These are phyloP conservation scores for Cyclocybe cylindracea DNA, from an alignment of 768 basidiomycete genomes.

Conservation along the genomic window DNA sequence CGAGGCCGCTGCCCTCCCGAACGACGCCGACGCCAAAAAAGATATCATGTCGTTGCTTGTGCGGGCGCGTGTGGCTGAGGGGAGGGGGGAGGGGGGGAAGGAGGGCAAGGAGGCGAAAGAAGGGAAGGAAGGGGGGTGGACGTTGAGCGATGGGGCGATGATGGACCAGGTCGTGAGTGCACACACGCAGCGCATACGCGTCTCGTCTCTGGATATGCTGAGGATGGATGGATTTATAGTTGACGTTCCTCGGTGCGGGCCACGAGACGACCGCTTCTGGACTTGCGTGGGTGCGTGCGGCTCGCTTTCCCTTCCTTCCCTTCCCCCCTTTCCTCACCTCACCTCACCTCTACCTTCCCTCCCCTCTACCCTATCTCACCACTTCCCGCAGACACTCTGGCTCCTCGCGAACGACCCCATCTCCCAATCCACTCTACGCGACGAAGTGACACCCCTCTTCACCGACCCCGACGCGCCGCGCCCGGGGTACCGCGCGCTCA, in stretches of 20 bases:
- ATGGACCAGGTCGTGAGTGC: slow-evolving; percentile 51
- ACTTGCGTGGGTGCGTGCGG: slow-evolving; percentile 42
- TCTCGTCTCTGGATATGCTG: background rate
- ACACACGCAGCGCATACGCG: background rate
- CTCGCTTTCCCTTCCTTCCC: background rate
- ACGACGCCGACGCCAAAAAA: slow-evolving; percentile 41
- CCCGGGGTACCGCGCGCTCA: slow-evolving; percentile 40
- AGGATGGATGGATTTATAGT: slow-evolving; percentile 18
- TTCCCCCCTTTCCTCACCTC: slow-evolving; percentile 8
- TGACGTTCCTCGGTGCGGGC: slow-evolving; percentile 51
- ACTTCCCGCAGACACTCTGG: slow-evolving; percentile 51
- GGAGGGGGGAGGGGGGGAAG: background rate
- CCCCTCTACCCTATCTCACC: too few relatives aligned
- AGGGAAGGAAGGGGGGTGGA: too few relatives aligned
- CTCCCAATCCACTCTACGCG: slow-evolving; percentile 50
- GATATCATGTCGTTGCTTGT: slow-evolving; percentile 58
- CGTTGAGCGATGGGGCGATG: slow-evolving; percentile 48
- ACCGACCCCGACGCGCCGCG: slow-evolving; percentile 17
- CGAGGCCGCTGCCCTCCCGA: slow-evolving; percentile 25
- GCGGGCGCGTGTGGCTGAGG: slow-evolving; percentile 29
- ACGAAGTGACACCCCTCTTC: slow-evolving; percentile 47
- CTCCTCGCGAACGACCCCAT: slow-evolving; percentile 51
- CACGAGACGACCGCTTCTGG: slow-evolving; percentile 50
- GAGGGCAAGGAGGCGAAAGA: too few relatives aligned
- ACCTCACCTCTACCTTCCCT: too few relatives aligned